phyloP scores from a whole-genome alignment of 768 basidiomycete genomes.

The Suillus brevipes region DNA sequence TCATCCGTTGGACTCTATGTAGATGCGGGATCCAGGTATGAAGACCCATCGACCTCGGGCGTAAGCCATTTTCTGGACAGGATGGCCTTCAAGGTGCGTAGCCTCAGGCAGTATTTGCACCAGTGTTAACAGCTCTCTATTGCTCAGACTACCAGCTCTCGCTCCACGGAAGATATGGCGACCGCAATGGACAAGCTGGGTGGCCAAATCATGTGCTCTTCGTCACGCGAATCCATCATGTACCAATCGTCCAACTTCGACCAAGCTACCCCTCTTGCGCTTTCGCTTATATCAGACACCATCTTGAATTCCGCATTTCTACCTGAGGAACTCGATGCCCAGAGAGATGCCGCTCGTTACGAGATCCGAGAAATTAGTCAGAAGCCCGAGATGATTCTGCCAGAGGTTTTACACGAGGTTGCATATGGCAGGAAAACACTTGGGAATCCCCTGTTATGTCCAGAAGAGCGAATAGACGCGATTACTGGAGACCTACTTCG shows the following conservation, averaged over 20 bases:
- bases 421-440: slow-evolving; percentile 78
- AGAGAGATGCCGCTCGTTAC: slow-evolving; percentile 85
- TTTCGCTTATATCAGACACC: slow-evolving; percentile 91
- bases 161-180: slow-evolving; percentile 78
- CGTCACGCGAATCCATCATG: slow-evolving; percentile 93
- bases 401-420: slow-evolving; percentile 84
- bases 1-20: slow-evolving; percentile 91
- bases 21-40: slow-evolving; percentile 92
- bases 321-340: slow-evolving; percentile 76
- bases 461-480: slow-evolving; percentile 72
- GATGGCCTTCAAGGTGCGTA: slow-evolving; percentile 91
- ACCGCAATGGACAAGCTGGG: slow-evolving; percentile 80
- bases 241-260: slow-evolving; percentile 97
- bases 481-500: slow-evolving; percentile 66
- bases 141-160: slow-evolving; percentile 67
- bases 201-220: slow-evolving; percentile 89
- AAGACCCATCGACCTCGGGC: slow-evolving; percentile 69
- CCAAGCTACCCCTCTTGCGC: slow-evolving; percentile 72
- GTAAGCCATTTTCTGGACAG: slow-evolving; percentile 92
- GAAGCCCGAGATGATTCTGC: slow-evolving; percentile 93
- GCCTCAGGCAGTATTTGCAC: slow-evolving; percentile 2
- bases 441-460: slow-evolving; percentile 90
- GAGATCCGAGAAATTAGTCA: slow-evolving; percentile 84
- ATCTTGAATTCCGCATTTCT: slow-evolving; percentile 76
- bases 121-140: slow-evolving; percentile 5